phyloP scores from a whole-genome alignment of 345 rosid genomes.

The Salix arbutifolia region DNA sequence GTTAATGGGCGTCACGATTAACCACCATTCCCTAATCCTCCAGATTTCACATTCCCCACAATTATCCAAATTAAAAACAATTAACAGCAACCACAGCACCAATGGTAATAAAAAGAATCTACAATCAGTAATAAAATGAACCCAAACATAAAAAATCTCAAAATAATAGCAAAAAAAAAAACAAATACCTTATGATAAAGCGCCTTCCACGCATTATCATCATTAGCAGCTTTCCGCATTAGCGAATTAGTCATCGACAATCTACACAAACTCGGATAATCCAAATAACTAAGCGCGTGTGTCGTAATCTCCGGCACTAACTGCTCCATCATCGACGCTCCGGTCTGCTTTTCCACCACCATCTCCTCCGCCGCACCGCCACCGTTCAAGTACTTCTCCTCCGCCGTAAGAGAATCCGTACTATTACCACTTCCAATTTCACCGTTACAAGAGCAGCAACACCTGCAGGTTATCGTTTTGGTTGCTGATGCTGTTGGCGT shows the following conservation, averaged over 20 bases:
- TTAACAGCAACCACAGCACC: background rate
- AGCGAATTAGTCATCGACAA: slow-evolving; percentile 95
- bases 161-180: background rate
- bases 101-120: background rate
- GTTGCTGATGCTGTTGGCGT: background rate
- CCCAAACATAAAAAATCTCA: background rate
- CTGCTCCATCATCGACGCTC: slow-evolving; percentile 99
- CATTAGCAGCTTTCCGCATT: slow-evolving; percentile 98
- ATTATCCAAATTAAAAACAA: background rate
- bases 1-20: background rate
- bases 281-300: slow-evolving; percentile 96
- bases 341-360: slow-evolving; percentile 58
- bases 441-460: slow-evolving; percentile 33
- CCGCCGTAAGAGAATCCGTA: background rate
- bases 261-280: slow-evolving; percentile 88
- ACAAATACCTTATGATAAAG: slow-evolving; percentile 77
- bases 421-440: background rate
- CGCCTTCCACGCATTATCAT: slow-evolving; percentile 97
- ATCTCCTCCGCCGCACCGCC: slow-evolving; percentile 25
- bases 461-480: slow-evolving; percentile 13
- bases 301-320: slow-evolving; percentile 97
- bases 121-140: background rate
- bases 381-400: slow-evolving; percentile 12
- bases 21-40: background rate
- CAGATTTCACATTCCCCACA: background rate